Evolutionary conservation across 352 stramenopile genomes (phyloP).

Genomic region (Phytophthora idaei): DNA sequence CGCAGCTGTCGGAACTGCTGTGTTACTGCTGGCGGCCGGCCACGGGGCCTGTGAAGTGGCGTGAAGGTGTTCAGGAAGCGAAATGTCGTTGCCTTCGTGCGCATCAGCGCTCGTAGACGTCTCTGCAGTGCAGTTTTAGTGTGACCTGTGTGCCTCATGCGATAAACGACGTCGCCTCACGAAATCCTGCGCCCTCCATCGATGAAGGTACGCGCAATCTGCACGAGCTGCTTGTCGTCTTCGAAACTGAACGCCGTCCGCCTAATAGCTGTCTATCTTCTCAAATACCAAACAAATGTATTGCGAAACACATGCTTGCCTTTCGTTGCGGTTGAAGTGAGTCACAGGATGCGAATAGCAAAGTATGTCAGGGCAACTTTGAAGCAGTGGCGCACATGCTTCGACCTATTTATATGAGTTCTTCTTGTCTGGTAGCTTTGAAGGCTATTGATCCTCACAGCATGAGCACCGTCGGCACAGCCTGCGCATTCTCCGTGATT

Average conservation of each 20-base stretch:
- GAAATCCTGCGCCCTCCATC: background rate
- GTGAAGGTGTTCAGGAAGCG: background rate
- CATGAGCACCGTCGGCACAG: slow-evolving; percentile 11
- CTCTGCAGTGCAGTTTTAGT: background rate
- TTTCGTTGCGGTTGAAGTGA: background rate
- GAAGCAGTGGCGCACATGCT: too few relatives aligned
- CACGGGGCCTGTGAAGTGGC: background rate
- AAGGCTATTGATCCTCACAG: background rate
- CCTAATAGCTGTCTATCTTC: slow-evolving; percentile 1
- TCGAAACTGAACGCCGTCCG: background rate
- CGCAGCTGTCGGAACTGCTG: too few relatives aligned
- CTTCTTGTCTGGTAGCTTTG: background rate
- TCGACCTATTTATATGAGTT: slow-evolving; percentile 12
- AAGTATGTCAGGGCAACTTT: background rate
- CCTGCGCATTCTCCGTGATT: slow-evolving; percentile 24
- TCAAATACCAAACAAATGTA: slow-evolving; percentile 11
- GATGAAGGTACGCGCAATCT: background rate
- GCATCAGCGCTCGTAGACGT: background rate
- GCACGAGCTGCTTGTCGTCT: background rate
- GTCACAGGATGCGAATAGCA: slow-evolving; percentile 4
- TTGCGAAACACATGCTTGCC: slow-evolving; percentile 10
- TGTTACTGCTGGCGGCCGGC: background rate
- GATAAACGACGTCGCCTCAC: background rate
- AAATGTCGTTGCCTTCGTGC: background rate
- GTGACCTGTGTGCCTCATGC: background rate